phyloP scores from a whole-genome alignment of 1,284 basidiomycete species.

The Tilletia indica region DNA sequence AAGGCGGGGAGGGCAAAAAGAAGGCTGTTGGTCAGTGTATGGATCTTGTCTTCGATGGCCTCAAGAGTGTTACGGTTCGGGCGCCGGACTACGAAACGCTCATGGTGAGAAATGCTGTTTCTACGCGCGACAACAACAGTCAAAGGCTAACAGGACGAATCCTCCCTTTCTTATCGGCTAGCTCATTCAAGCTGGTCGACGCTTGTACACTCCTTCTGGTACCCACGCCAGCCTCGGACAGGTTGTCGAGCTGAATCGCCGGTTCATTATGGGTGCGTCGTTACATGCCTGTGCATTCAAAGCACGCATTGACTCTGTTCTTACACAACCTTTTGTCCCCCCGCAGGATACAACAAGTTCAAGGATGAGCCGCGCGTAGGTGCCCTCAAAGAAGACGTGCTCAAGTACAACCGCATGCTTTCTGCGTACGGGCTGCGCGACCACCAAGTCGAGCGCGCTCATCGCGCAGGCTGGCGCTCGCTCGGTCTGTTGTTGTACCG shows the following conservation, averaged over 20 bases:
- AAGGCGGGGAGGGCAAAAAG: conserved; percentile 82
- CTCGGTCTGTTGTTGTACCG: conserved; percentile 83
- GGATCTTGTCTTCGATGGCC: conserved; percentile 87
- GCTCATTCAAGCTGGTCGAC: conserved; percentile 87
- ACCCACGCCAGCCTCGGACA: conserved; percentile 88
- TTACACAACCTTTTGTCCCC: background rate
- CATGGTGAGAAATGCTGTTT: conserved; percentile 65
- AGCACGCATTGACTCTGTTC: background rate
- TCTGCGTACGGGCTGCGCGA: conserved; percentile 93
- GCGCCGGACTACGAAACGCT: conserved; percentile 97
- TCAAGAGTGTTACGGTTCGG: conserved; percentile 93
- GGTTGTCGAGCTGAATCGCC: conserved; percentile 93
- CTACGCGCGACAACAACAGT: background rate
- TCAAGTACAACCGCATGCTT: conserved; percentile 87
- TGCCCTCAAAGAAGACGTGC: conserved; percentile 76
- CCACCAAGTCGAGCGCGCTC: conserved; percentile 83
- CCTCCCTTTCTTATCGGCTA: conserved; percentile 58
- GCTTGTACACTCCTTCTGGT: conserved; percentile 90
- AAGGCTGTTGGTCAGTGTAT: conserved; percentile 87
- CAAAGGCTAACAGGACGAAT: no score
- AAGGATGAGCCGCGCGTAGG: conserved; percentile 88
- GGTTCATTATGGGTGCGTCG: conserved; percentile 69
- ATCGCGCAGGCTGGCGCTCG: conserved; percentile 72
- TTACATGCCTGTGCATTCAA: background rate
- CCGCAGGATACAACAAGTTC: conserved; percentile 77